Conservation (phyloP, 2,329 filamentous ascomycete species). For the Bipolaris cookei region DNA sequence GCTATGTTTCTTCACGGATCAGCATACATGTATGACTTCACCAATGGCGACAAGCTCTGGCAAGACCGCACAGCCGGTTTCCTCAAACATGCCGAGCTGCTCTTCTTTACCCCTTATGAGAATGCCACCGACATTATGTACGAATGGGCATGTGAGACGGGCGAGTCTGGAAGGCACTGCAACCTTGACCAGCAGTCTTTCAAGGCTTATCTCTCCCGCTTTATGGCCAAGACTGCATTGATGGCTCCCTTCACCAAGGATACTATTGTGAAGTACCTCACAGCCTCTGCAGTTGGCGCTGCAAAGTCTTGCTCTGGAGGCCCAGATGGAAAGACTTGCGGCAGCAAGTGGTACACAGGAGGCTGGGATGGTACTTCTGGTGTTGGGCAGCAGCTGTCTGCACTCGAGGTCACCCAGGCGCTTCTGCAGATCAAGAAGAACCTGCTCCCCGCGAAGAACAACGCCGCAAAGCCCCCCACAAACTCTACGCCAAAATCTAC, state of each 20-base stretch:
- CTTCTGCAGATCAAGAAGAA: conserved; percentile 48
- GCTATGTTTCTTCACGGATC: conserved; percentile 63
- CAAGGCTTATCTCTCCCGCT: conserved; percentile 77
- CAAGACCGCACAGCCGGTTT: conserved; percentile 64
- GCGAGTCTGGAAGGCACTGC: conserved; percentile 57
- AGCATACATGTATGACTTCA: conserved; percentile 63
- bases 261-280: conserved; percentile 49
- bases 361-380: conserved; percentile 52
- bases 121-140: conserved; percentile 63
- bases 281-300: conserved; percentile 51
- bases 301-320: conserved; percentile 54
- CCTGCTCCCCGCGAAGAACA: conserved; percentile 38
- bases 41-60: conserved; percentile 59
- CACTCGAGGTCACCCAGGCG: conserved; percentile 54
- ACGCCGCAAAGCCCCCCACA: conserved; percentile 26
- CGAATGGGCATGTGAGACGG: conserved; percentile 70
- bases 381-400: conserved; percentile 54
- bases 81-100: conserved; percentile 55
- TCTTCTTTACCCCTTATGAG: conserved; percentile 62
- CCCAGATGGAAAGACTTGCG: conserved; percentile 50
- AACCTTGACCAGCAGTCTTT: conserved; percentile 75
- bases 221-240: conserved; percentile 57
- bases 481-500: conserved; percentile 26
- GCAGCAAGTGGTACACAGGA: conserved; percentile 54
- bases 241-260: conserved; percentile 53